A percentile compares a stretch with the other conserved stretches of the same genome.
phyloP scores from a whole-genome alignment of 306 rosid species.

The Betula pendula region DNA sequence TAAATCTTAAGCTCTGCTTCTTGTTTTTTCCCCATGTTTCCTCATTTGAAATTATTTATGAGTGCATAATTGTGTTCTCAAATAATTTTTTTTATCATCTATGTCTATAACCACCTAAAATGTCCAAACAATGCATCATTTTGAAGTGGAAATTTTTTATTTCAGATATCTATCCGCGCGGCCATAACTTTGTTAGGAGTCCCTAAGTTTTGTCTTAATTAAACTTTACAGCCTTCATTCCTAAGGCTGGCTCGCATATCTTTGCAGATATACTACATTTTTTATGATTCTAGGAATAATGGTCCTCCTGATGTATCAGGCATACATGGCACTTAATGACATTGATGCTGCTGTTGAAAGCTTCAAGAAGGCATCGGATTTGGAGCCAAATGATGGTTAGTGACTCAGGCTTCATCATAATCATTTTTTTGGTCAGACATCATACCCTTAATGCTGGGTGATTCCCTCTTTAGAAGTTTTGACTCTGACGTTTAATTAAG shows the following conservation, averaged over 20 bases:
- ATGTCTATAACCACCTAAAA: not conserved
- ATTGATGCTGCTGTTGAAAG: slow-evolving; percentile 87
- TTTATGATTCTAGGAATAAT: slow-evolving; percentile 24
- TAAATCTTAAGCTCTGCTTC: not conserved
- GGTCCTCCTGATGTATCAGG: slow-evolving; percentile 46
- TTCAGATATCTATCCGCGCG: slow-evolving; percentile 1
- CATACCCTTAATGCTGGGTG: not conserved
- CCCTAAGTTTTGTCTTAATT: not conserved
- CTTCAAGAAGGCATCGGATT: slow-evolving; percentile 66
- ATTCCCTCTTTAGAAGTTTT: not conserved
- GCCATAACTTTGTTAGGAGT: not conserved
- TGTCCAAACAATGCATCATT: not conserved
- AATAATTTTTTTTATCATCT: not conserved
- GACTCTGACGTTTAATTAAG: not conserved
- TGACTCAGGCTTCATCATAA: not conserved
- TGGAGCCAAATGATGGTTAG: slow-evolving; percentile 91
- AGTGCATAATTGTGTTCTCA: not conserved
- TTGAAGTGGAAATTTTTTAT: not conserved
- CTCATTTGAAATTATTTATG: not conserved
- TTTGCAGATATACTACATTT: slow-evolving; percentile 7
- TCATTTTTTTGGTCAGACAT: not conserved
- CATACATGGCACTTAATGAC: slow-evolving; percentile 77
- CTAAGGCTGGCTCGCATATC: slow-evolving; percentile 9
- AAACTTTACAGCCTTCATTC: not conserved
- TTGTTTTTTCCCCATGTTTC: not conserved